phyloP scores from a whole-genome alignment of 176 grass and related monocot species.

The Cenchrus fungigraminus region DNA sequence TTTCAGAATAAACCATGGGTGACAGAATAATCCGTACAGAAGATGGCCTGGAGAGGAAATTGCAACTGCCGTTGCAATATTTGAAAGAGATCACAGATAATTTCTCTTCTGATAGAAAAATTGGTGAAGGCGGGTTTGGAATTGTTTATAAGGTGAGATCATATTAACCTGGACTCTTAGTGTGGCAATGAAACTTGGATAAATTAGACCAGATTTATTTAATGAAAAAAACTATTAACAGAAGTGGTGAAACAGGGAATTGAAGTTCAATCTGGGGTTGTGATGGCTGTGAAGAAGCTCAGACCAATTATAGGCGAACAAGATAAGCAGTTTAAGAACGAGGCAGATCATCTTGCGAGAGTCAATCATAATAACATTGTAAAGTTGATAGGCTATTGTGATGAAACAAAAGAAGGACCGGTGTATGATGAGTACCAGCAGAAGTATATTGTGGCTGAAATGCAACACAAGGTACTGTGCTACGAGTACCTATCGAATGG shows the following conservation, averaged over 20 bases:
- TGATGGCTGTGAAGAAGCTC: background rate
- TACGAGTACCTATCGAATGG: background rate
- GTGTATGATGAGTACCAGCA: background rate
- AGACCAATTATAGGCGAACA: background rate
- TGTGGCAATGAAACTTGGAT: no score
- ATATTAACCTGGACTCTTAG: background rate
- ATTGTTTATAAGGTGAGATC: background rate
- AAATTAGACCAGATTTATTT: background rate
- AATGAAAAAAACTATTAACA: background rate
- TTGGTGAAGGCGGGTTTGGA: background rate
- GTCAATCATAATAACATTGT: constrained; percentile 1
- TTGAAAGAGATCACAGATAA: background rate
- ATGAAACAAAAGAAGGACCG: background rate
- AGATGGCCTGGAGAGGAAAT: no score
- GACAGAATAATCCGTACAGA: no score
- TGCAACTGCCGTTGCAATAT: background rate
- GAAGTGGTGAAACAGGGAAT: background rate
- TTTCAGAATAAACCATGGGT: no score
- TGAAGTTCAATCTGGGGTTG: background rate
- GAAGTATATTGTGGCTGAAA: background rate
- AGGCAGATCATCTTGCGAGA: background rate
- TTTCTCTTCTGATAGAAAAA: background rate
- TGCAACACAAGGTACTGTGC: background rate
- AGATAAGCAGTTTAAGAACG: background rate
- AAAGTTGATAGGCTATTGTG: background rate